A percentile compares a stretch with the other conserved stretches of the same genome.
Evolutionary conservation across 2,329 filamentous ascomycete species (phyloP).

Genomic region (Beauveria scarabaeidicola): DNA sequence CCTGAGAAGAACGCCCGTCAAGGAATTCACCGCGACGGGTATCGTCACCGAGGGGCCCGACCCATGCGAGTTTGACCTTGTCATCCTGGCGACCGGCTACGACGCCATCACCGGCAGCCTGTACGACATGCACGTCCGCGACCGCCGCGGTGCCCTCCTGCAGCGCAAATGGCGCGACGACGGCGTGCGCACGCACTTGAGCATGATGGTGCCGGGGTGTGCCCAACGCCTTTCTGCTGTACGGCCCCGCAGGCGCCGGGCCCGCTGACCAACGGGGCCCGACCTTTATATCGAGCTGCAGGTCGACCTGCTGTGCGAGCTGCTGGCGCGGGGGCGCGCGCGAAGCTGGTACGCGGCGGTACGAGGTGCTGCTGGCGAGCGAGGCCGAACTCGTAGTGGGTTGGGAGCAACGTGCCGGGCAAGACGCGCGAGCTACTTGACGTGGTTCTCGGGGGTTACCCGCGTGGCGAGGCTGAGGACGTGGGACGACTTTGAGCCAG

Average conservation of each 20-base stretch:
- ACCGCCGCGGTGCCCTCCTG: constrained; percentile 13
- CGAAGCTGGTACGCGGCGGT: neutral
- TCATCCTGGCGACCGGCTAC: constrained; percentile 17
- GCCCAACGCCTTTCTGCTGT: constrained; percentile 19
- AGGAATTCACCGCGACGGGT: neutral
- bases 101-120: constrained; percentile 17
- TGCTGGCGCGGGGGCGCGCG: constrained; percentile 13
- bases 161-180: constrained; percentile 13
- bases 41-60: constrained; percentile 6
- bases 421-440: constrained; percentile 13
- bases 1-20: constrained; percentile 5
- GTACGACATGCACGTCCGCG: constrained; percentile 16
- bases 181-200: constrained; percentile 16
- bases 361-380: neutral
- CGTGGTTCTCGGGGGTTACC: constrained; percentile 11
- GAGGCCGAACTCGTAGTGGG: constrained; percentile 14
- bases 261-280: constrained; percentile 15
- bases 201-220: constrained; percentile 17
- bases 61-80: constrained; percentile 13
- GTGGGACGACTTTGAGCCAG: constrained; percentile 5
- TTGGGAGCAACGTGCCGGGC: constrained; percentile 11
- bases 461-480: neutral
- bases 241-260: constrained; percentile 20
- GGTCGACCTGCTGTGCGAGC: constrained; percentile 14
- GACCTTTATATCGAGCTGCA: constrained; percentile 16